Evolutionary conservation across 2,329 filamentous ascomycete genomes (phyloP), one percentile per base, ranked within the genome.

Genomic region (Pseudogymnoascus pannorum): DNA sequence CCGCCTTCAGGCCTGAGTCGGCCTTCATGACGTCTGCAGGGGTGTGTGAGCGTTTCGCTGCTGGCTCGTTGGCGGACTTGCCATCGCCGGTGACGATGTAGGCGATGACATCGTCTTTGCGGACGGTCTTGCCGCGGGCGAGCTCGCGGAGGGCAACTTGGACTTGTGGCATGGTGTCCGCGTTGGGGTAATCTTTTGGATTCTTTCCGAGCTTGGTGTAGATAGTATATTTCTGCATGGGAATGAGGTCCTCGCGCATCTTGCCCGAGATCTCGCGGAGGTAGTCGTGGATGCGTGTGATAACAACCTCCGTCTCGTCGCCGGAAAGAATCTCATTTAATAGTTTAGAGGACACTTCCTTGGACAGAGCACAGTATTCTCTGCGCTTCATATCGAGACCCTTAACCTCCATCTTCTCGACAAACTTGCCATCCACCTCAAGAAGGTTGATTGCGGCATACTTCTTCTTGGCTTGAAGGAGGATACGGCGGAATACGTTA

Each of bases 401-500:
- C 76, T 99, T 99, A 71, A 99, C 90, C 74, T 99, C 94, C 75
- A 99, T 88, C 77, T 96, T 93, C 73, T 97, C 93, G 48, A 93
- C 81, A 71, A 87, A 96, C 73, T 93, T 95, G 68, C 92, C 92
- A 69, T 95, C 89, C 20, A 89, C 81, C 69, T 97, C 90, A 5
- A 94, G 85, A 73, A 97, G 85, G 73, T 96, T 97, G 75, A 99
- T 89, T 40, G 94, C 94, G 7, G 94, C 94, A 74, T 99, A 99
- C 79, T 99, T 99, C 81, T 99, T 99, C 82, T 99, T 99, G 29
- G 94, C 93, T 71, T 97, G 94, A 12, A 99, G 81, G 38, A 99
- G 78, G 61, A 99, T 89, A 31, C 94, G 88, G 51, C 93, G 86
- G 81, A 99, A 99, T 64, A 97, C 84, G 70, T 97, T 97, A 75